Percentiles rank a stretch among this genome's conserved stretches.
Evolutionary conservation across 1,284 basidiomycete genomes (phyloP).

Genomic region (Cryptococcus jaspeensis): DNA sequence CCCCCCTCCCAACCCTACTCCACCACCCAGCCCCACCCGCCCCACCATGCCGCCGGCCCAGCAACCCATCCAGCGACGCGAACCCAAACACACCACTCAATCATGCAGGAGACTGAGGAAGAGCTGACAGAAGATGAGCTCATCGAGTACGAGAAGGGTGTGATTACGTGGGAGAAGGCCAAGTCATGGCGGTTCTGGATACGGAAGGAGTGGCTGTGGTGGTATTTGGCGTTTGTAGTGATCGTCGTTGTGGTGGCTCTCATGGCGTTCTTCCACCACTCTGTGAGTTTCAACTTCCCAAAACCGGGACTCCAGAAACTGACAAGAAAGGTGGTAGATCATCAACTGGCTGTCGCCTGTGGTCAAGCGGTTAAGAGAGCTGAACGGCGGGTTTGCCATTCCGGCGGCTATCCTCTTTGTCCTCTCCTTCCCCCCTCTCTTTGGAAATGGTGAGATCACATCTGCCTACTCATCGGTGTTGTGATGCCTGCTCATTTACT

Average conservation of each 20-base stretch:
- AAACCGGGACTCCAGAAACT: not conserved
- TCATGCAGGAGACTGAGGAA: conserved; percentile 21
- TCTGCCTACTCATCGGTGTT: not conserved
- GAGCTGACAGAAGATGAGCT: conserved; percentile 28
- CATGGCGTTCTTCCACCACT: conserved; percentile 34
- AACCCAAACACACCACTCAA: conserved; percentile 9
- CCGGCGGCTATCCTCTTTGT: conserved; percentile 48
- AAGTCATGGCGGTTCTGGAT: conserved; percentile 35
- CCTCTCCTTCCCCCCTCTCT: conserved; percentile 51
- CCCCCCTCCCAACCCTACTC: not conserved
- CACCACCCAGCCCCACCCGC: conserved; percentile 4
- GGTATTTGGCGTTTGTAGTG: conserved; percentile 21
- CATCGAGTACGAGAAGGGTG: conserved; percentile 35
- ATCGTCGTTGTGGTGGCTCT: conserved; percentile 24
- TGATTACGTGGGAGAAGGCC: conserved; percentile 28
- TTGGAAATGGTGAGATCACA: conserved; percentile 44
- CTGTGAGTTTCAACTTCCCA: conserved; percentile 18
- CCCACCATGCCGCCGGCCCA: conserved; percentile 37
- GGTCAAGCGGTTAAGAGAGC: conserved; percentile 16
- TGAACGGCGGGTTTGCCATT: conserved; percentile 39
- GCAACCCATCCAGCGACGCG: no score
- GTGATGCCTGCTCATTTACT: not conserved
- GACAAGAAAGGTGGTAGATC: conserved; percentile 19
- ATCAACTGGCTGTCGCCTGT: conserved; percentile 32
- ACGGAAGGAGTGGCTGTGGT: conserved; percentile 28